Evolutionary conservation across 495 filamentous ascomycete species (phyloP).

Genomic region (Lasiosphaeria miniovina): DNA sequence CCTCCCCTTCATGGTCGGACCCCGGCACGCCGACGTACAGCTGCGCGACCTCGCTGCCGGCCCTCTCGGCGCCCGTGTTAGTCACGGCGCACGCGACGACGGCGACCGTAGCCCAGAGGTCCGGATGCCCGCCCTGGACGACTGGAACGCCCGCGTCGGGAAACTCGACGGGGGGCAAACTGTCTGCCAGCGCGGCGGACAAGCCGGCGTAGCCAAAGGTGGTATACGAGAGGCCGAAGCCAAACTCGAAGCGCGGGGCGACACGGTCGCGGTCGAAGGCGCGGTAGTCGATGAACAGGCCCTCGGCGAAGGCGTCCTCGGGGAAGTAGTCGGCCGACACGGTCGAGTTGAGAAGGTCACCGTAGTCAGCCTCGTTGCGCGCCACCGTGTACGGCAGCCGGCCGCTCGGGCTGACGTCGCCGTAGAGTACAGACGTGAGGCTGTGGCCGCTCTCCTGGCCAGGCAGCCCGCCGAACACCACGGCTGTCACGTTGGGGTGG

Average conservation of each 20-base stretch:
- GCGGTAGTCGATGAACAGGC: constrained; percentile 79
- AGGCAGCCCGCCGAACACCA: constrained; percentile 33
- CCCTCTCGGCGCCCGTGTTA: constrained; percentile 60
- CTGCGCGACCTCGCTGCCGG: constrained; percentile 58
- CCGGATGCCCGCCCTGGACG: constrained; percentile 65
- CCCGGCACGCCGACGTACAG: constrained; percentile 53
- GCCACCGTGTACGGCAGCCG: constrained; percentile 72
- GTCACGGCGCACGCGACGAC: constrained; percentile 54
- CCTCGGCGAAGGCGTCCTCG: constrained; percentile 59
- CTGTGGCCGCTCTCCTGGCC: constrained; percentile 35
- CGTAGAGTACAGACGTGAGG: constrained; percentile 33
- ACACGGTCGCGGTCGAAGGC: constrained; percentile 63
- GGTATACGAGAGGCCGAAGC: constrained; percentile 75
- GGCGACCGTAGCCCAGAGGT: constrained; percentile 62
- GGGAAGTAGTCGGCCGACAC: constrained; percentile 40
- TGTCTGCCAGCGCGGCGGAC: constrained; percentile 9
- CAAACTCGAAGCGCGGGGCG: constrained; percentile 74
- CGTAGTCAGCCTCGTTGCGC: constrained; percentile 49
- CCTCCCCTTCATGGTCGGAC: constrained; percentile 2
- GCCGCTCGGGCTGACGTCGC: constrained; percentile 51
- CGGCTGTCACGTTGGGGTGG: constrained; percentile 37
- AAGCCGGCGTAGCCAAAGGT: constrained; percentile 65
- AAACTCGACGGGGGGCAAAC: constrained; percentile 9
- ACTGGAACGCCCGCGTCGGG: constrained; percentile 14
- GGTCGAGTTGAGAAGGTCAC: constrained; percentile 47